Evolutionary conservation across 2,329 filamentous ascomycete species (phyloP), one percentile per base, ranked within the genome.

Genomic region (Cladophialophora bantiana): DNA sequence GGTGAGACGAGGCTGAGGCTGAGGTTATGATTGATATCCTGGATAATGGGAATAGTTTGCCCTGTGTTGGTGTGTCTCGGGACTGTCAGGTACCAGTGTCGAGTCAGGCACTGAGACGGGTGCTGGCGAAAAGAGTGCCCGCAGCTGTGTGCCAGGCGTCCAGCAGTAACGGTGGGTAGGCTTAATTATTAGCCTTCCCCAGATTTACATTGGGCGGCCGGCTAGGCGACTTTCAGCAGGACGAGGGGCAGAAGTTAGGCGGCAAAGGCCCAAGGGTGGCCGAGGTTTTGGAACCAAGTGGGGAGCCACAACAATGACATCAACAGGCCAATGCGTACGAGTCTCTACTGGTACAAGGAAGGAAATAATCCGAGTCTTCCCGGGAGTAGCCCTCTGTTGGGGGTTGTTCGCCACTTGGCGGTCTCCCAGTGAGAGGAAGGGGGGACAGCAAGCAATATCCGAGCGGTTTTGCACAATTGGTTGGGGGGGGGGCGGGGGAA

Each of bases 141-240:
- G 52, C 5, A 36, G 31, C 31, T 2, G 52, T 15, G n/a, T 55
- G 52, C 10, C 13, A 55, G 52, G 34, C 12, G 12, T 7, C 34
- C 12, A n/a, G 3, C 26, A 26, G 26, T 26, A 26, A 26, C 34
- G 35, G 52, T 36, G 34, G 31, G 52, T 55, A 35, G 59, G 59
- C 59, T 54, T 61, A 61, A 53, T 45, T 52, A 53, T 61, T 61
- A 54, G 45, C 59, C 59, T 48, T 52, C 42, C 59, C 59, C 59
- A 45, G 48, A 48, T 61, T 42, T 61, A 34, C 59, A 20, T 48
- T 34, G 42, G 48, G 57, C 0, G 20, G 20, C 45, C 59, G 12
- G 59, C 7, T 52, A 20, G 18, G 42, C 45, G 34, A 36, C 35
- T 15, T 34, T 15, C 31, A 60, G 34, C 15, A 50, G 32, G 40